A percentile compares a stretch with the other conserved stretches of the same genome.
These are phyloP conservation scores for Huntiella omanensis DNA, from an alignment of 2,329 filamentous ascomycete species.

Conservation along the genomic window DNA sequence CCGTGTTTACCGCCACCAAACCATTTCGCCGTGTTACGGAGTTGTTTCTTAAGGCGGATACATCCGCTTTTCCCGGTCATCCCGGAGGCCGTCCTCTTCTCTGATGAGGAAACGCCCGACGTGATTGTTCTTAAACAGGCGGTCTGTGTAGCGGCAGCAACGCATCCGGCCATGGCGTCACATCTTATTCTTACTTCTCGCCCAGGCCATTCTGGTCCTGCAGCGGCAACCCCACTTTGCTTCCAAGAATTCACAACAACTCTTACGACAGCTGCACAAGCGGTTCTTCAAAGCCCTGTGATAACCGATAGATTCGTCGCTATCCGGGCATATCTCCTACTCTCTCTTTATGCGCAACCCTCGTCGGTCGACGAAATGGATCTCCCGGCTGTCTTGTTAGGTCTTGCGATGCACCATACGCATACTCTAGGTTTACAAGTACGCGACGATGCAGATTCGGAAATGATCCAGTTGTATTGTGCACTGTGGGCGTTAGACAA, in stretches of 20 bases:
- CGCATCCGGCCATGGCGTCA: constrained; percentile 26
- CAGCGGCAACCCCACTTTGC: constrained; percentile 19
- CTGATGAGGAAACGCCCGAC: constrained; percentile 18
- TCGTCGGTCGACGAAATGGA: constrained; percentile 33
- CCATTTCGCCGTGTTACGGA: constrained; percentile 27
- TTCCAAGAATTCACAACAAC: constrained; percentile 29
- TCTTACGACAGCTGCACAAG: constrained; percentile 29
- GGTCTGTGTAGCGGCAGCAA: constrained; percentile 34
- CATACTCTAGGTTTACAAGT: constrained; percentile 38
- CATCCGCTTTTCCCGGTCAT: constrained; percentile 37
- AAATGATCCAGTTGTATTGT: constrained; percentile 33
- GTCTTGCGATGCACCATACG: constrained; percentile 35
- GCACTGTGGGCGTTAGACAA: constrained; percentile 42
- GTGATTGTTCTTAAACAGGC: constrained; percentile 32
- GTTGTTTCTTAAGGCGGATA: constrained; percentile 31
- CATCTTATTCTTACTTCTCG: constrained; percentile 26
- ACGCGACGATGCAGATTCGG: constrained; percentile 22
- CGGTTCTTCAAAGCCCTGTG: constrained; percentile 32
- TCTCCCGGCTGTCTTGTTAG: constrained; percentile 32
- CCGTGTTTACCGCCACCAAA: constrained; percentile 27
- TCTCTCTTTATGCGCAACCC: constrained; percentile 42
- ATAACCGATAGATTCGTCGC: constrained; percentile 35
- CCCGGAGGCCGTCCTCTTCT: constrained; percentile 19
- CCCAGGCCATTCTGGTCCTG: background rate
- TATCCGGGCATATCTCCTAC: constrained; percentile 32